Conservation (phyloP, 805 yeast species). For the Sugiyamaella boreocaroliniensis region DNA sequence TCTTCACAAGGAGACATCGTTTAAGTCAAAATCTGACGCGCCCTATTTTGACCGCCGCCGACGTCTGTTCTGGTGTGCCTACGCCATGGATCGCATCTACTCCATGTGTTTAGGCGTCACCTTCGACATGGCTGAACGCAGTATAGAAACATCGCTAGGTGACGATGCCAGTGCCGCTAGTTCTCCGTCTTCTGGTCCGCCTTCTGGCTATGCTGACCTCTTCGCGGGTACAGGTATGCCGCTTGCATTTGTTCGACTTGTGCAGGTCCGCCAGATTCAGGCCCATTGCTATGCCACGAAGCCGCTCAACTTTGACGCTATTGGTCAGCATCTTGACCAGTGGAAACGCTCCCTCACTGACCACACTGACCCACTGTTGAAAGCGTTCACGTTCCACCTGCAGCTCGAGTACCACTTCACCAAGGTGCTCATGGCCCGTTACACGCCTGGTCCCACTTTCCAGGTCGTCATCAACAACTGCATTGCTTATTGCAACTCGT, state of each 20-base stretch:
- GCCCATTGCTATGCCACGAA: neutral
- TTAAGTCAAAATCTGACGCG: neutral
- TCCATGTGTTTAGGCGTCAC: slow-evolving; percentile 7
- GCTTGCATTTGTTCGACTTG: neutral
- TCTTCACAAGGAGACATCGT: slow-evolving; percentile 9
- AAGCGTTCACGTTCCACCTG: neutral
- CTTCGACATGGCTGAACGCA: slow-evolving; percentile 11
- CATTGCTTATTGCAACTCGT: slow-evolving; percentile 2
- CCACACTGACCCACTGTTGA: neutral
- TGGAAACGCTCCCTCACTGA: neutral
- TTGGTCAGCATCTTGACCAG: neutral
- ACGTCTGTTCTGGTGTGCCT: slow-evolving; percentile 11
- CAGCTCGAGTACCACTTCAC: slow-evolving; percentile 5
- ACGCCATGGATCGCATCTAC: slow-evolving; percentile 7
- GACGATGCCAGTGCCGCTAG: neutral
- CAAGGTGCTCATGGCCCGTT: slow-evolving; percentile 32
- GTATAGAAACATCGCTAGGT: slow-evolving; percentile 5
- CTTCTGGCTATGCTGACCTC: neutral
- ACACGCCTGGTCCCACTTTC: neutral
- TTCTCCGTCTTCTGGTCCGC: neutral
- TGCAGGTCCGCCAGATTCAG: neutral
- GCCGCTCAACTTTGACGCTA: neutral
- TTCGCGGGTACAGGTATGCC: neutral
- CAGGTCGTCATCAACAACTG: neutral
- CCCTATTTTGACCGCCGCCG: slow-evolving; percentile 2